Evolutionary conservation across 805 yeast genomes (phyloP), one percentile per base, ranked within the genome.

Genomic region (Ogataea angusta): DNA sequence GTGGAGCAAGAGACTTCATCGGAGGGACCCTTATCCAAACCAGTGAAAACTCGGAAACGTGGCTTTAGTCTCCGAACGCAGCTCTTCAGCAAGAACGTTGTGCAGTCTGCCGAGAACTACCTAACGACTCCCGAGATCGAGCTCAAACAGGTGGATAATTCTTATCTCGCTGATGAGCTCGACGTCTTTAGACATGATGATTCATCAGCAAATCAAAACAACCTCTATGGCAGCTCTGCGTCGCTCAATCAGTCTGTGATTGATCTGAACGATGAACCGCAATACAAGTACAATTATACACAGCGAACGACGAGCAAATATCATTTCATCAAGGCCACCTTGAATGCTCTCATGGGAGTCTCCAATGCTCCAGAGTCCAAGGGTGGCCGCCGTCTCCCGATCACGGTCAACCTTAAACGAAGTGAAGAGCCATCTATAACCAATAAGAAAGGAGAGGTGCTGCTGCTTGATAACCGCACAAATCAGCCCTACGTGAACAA

Each of bases 371-470:
- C 78, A 7, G 76, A 78, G 13, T 73, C 93, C 0, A 70, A 69
- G 30, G 72, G 79, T 32, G 97, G 97, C 2, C 69, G 98, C 45
- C 66, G 70, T 25, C 75, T 90, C n/a, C 95, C 96, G 0, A 59
- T 88, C 6, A 64, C 75, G 1, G 53, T 80, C 12, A 65, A 71
- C 39, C 63, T 70, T 16, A 60, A 60, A 2, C 60, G 62, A 16
- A 57, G 63, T 21, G 52, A 42, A 13, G 53, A 47, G 14, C 61
- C 59, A 4, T 13, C 54, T 48, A 13, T 68, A 58, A 48, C 56
- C 54, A 27, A 66, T 58, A 38, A 56, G 14, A 48, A 49, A 23
- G 41, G 52, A n/a, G 57, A 58, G 42, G 39, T 45, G 26, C 53
- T 61, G 22, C 63, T 82, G 26, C 54, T 82, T 2, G 98, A 91